These are phyloP conservation scores for Pneumocystis canis DNA, from an alignment of 1,139 yeast species.

Conservation along the genomic window DNA sequence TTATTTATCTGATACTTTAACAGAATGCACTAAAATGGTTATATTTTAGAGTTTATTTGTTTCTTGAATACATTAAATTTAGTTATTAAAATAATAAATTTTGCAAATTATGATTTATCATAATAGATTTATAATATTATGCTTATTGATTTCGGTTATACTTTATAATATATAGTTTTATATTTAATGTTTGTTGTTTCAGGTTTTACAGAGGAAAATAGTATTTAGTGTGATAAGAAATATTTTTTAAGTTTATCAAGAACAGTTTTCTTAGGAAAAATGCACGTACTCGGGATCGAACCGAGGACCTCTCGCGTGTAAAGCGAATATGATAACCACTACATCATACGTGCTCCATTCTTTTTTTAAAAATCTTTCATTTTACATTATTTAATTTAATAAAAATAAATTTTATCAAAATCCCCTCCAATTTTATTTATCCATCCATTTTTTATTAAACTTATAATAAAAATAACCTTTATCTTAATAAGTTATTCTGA, in stretches of 20 bases:
- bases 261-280: too few species aligned
- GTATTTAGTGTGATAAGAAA: not conserved
- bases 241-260: too few species aligned
- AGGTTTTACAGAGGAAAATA: not conserved
- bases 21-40: too few species aligned
- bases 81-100: too few species aligned
- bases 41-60: too few species aligned
- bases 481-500: not conserved
- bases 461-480: not conserved
- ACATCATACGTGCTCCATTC: not conserved
- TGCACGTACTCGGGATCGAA: slow-evolving; percentile 2
- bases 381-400: not conserved
- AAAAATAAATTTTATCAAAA: not conserved
- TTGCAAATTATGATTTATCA: too few species aligned
- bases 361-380: not conserved
- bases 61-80: too few species aligned
- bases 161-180: too few species aligned
- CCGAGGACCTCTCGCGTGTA: slow-evolving; percentile 1
- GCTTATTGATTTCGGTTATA: too few species aligned
- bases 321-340: slow-evolving; percentile 1
- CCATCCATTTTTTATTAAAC: not conserved
- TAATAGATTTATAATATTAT: too few species aligned
- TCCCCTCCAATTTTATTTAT: not conserved
- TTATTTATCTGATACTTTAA: too few species aligned
- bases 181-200: too few species aligned